Conservation (phyloP, 805 yeast genomes). For the Priceomyces haplophilus region DNA sequence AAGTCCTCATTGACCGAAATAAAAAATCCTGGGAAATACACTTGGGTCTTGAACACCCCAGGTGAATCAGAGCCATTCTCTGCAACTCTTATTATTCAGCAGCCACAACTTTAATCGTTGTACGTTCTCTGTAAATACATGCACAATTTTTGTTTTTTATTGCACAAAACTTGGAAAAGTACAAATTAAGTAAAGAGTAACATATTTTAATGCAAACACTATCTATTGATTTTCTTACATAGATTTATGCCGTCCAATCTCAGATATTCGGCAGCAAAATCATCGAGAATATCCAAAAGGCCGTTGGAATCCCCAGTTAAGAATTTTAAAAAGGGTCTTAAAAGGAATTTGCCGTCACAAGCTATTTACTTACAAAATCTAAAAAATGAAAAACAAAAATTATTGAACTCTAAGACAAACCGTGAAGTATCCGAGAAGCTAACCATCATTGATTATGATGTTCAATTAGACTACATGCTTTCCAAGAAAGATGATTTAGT, state of each 20-base stretch:
- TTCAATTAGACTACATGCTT: constrained; percentile 38
- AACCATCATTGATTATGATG: constrained; percentile 32
- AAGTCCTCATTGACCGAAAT: constrained; percentile 12
- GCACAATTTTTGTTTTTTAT: too few relatives aligned
- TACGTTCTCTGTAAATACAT: not conserved
- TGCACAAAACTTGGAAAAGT: too few relatives aligned
- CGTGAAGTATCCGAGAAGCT: constrained; percentile 13
- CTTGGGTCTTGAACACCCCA: constrained; percentile 26
- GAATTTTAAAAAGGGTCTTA: constrained; percentile 22
- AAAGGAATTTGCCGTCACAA: constrained; percentile 26
- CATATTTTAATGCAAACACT: too few relatives aligned
- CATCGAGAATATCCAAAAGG: constrained; percentile 29
- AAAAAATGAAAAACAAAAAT: constrained; percentile 5
- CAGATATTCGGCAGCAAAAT: constrained; percentile 38
- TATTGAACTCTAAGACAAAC: not conserved
- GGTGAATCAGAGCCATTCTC: constrained; percentile 17
- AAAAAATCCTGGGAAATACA: constrained; percentile 24
- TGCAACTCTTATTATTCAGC: not conserved
- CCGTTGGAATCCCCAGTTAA: constrained; percentile 23
- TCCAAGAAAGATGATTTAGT: constrained; percentile 26
- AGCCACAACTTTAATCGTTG: not conserved
- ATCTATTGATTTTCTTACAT: too few relatives aligned
- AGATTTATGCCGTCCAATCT: constrained; percentile 22
- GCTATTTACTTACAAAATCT: constrained; percentile 18
- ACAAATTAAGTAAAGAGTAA: too few relatives aligned